Percentiles rank a stretch among this genome's conserved stretches.
Conservation (phyloP, 306 rosid species). For the Canavalia gladiata region DNA sequence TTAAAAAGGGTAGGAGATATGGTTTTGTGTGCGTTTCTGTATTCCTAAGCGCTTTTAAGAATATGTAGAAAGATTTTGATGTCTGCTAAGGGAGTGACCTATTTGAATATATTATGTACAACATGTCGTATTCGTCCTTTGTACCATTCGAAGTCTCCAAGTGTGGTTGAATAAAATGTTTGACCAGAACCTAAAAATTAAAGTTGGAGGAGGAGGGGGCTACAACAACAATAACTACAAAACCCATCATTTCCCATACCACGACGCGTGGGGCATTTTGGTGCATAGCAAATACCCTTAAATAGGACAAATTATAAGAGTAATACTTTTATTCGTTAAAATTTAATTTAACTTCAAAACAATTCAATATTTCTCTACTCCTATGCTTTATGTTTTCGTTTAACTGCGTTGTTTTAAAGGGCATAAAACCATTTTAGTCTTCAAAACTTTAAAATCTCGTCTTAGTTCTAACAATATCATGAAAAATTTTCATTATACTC, state of each 20-base stretch:
- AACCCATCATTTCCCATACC: constrained; percentile 27
- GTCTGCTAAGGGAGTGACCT: constrained; percentile 52
- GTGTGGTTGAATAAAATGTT: constrained; percentile 41
- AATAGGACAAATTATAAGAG: constrained; percentile 25
- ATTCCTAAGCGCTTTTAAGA: background rate
- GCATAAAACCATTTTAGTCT: background rate
- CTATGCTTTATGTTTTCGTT: too few species aligned
- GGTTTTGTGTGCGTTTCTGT: constrained; percentile 18
- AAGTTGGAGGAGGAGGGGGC: background rate
- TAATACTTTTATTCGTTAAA: background rate
- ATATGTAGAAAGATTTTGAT: constrained; percentile 45
- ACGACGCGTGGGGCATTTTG: constrained; percentile 41
- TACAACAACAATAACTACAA: constrained; percentile 31
- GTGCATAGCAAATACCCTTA: background rate
- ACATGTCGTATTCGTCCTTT: constrained; percentile 49
- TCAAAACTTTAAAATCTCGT: background rate
- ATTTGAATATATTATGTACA: constrained; percentile 30
- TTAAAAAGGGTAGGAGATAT: background rate
- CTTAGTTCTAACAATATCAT: background rate
- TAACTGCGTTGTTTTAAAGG: background rate
- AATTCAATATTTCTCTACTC: too few species aligned
- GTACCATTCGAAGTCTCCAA: constrained; percentile 46
- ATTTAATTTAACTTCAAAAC: background rate
- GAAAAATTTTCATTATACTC: background rate
- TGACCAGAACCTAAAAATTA: constrained; percentile 44